These are phyloP conservation scores for Saccharomycopsis javanensis DNA, from an alignment of 805 yeast genomes.

Conservation along the genomic window DNA sequence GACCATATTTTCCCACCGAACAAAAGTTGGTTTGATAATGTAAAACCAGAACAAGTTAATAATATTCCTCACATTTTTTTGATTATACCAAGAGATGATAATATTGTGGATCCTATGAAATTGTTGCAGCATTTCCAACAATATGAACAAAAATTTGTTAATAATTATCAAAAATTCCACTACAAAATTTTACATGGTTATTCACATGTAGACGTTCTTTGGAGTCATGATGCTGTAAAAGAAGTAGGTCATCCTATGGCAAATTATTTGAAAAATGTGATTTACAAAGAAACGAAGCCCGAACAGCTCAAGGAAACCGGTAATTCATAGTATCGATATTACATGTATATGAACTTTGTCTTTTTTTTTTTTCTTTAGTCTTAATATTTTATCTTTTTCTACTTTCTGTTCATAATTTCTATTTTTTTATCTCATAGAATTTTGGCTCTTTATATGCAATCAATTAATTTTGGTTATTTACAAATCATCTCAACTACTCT, in stretches of 20 bases:
- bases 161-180: conserved; percentile 27
- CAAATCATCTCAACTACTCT: no score
- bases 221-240: conserved; percentile 75
- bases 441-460: no score
- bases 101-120: conserved; percentile 65
- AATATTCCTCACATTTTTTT: conserved; percentile 46
- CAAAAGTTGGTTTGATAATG: conserved; percentile 43
- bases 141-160: conserved; percentile 37
- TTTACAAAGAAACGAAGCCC: neutral
- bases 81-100: conserved; percentile 65
- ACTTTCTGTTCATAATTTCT: no score
- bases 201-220: conserved; percentile 82
- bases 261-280: conserved; percentile 24
- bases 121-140: conserved; percentile 54
- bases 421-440: no score
- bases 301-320: no score
- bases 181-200: conserved; percentile 47
- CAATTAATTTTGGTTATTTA: no score
- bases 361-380: no score
- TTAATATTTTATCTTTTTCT: no score
- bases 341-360: no score
- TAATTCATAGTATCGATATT: no score
- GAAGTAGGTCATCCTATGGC: conserved; percentile 47
- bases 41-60: conserved; percentile 1
- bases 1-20: conserved; percentile 38